These are phyloP conservation scores for Alternaria triticimaculans DNA, from an alignment of 2,329 filamentous ascomycete species.

Conservation along the genomic window DNA sequence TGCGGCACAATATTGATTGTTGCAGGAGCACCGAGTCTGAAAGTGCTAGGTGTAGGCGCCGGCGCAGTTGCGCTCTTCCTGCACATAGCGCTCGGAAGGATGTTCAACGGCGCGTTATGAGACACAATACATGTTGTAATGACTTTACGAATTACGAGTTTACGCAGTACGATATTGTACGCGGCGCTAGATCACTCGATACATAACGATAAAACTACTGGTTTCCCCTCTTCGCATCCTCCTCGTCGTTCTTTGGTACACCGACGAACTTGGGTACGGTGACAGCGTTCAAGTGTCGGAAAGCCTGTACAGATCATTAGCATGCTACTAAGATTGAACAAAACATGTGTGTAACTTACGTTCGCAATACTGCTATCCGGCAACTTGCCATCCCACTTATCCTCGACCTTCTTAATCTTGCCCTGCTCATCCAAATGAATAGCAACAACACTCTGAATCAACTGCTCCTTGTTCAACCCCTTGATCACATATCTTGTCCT, in stretches of 20 bases:
- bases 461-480: conserved; percentile 59
- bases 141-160: conserved; percentile 33
- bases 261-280: conserved; percentile 59
- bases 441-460: conserved; percentile 57
- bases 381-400: conserved; percentile 62
- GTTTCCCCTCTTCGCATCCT: conserved; percentile 59
- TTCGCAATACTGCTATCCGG: conserved; percentile 59
- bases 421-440: conserved; percentile 53
- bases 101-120: conserved; percentile 30
- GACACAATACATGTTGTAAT: conserved; percentile 16
- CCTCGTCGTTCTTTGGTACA: conserved; percentile 61
- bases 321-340: not conserved
- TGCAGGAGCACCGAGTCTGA: conserved; percentile 27
- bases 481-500: conserved; percentile 62
- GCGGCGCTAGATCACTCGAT: conserved; percentile 12
- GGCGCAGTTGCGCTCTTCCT: conserved; percentile 24
- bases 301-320: conserved; percentile 53
- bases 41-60: conserved; percentile 25
- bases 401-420: conserved; percentile 61
- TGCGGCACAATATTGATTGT: conserved; percentile 50
- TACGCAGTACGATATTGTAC: conserved; percentile 15
- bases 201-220: conserved; percentile 17
- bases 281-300: conserved; percentile 60
- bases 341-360: conserved; percentile 51
- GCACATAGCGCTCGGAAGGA: conserved; percentile 36